Evolutionary conservation across 306 rosid genomes (phyloP), one percentile per base, ranked within the genome.

Genomic region (Lablab purpureus): DNA sequence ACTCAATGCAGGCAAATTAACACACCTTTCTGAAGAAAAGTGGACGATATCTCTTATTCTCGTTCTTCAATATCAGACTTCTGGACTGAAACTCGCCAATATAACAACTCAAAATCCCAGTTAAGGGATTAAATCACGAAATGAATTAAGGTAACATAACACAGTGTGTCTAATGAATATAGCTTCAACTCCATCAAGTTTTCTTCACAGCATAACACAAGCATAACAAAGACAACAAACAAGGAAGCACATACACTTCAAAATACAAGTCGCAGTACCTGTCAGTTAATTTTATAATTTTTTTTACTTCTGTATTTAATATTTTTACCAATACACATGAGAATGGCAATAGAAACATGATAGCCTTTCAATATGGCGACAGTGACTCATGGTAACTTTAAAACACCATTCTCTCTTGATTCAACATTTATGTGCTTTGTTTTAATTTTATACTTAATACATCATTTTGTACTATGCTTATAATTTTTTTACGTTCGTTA

Each of bases 21-120:
- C 84, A 32, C 27, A 92, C 99, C 99, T 92, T 92, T 85, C 95
- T 87, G 87, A 94, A 94, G 89, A 94, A 94, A 25, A 88, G 88
- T 47, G 97, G 97, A 78, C 97, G 97, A 82, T 92, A 94, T 81
- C 93, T 86, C 89, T 88, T 92, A 76, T 90, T 81, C 83, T 91
- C 85, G 87, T 89, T 92, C 84, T 87, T 87, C 75, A 94, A 80
- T 64, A 94, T 58, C 91, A 94, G 84, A 89, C 93, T 92, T 83
- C 73, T 88, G 32, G 99, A 90, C 99, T 94, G 87, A 80, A 83
- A 86, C 46, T 37, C 59, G 80, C 71, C 81, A 77, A 74, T 30
- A 74, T 59, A 71, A 76, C 54, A 51, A 50, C 25, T 88, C 62
- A 75, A 69, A 81, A 70, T 10, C 52, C 66, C 43, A 72, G 79